phyloP scores from a whole-genome alignment of 352 stramenopile genomes.

The Phytophthora pistaciae region DNA sequence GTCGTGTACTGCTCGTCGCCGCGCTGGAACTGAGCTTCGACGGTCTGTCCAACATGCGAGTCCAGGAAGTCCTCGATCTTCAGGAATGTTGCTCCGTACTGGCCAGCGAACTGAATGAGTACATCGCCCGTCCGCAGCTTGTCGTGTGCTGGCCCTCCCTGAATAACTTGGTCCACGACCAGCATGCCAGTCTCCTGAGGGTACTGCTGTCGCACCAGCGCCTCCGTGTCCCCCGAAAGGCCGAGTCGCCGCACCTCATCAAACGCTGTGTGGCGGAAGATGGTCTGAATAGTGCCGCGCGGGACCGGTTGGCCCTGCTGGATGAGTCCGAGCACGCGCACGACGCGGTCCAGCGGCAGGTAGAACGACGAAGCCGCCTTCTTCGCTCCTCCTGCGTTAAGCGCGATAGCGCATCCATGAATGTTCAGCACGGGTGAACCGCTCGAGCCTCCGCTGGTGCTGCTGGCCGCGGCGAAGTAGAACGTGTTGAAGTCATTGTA shows the following conservation, averaged over 20 bases:
- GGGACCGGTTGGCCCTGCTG: slow-evolving; percentile 62
- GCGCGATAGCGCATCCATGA: slow-evolving; percentile 88
- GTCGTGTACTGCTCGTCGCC: slow-evolving; percentile 64
- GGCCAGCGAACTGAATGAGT: slow-evolving; percentile 80
- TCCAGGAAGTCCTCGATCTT: slow-evolving; percentile 85
- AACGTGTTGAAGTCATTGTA: slow-evolving; percentile 96
- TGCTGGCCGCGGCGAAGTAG: slow-evolving; percentile 91
- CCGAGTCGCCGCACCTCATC: slow-evolving; percentile 90
- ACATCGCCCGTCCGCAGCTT: slow-evolving; percentile 89
- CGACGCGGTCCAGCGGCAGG: slow-evolving; percentile 87
- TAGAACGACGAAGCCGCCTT: slow-evolving; percentile 92
- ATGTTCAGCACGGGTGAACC: slow-evolving; percentile 91
- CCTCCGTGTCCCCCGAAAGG: slow-evolving; percentile 73
- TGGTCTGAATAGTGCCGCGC: slow-evolving; percentile 88
- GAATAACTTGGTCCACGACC: slow-evolving; percentile 90
- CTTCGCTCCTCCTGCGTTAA: slow-evolving; percentile 93
- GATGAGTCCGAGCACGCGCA: slow-evolving; percentile 79
- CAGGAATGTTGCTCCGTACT: slow-evolving; percentile 87
- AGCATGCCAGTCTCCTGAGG: slow-evolving; percentile 91
- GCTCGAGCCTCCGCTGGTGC: slow-evolving; percentile 89
- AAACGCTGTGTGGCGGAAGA: slow-evolving; percentile 91
- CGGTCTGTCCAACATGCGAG: slow-evolving; percentile 63
- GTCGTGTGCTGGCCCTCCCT: slow-evolving; percentile 74
- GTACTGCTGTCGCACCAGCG: slow-evolving; percentile 70
- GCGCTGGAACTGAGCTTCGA: slow-evolving; percentile 82